A percentile compares a stretch with the other conserved stretches of the same genome.
These are phyloP conservation scores for Trametes maxima DNA, from an alignment of 768 basidiomycete species.

Conservation along the genomic window DNA sequence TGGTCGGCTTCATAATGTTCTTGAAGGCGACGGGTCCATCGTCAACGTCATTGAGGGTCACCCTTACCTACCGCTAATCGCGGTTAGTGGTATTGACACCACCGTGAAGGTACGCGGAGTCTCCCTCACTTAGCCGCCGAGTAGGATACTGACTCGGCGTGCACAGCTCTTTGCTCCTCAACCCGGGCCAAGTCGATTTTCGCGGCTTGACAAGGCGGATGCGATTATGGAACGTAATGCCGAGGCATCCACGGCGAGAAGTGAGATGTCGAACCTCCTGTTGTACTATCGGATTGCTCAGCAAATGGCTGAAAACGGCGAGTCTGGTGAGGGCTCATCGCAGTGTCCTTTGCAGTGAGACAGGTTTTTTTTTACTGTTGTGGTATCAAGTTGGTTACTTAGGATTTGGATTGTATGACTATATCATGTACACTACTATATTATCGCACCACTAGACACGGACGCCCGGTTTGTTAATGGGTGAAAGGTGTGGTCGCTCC, in stretches of 20 bases:
- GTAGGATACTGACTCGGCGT: background rate
- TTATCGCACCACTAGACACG: background rate
- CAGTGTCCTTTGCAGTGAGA: slow-evolving; percentile 25
- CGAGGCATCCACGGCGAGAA: slow-evolving; percentile 35
- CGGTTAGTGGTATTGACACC: slow-evolving; percentile 84
- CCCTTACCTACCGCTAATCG: slow-evolving; percentile 75
- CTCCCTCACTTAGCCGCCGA: background rate
- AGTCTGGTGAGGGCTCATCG: background rate
- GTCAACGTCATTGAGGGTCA: slow-evolving; percentile 90
- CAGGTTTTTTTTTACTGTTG: background rate
- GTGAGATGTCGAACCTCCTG: slow-evolving; percentile 35
- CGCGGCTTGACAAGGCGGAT: slow-evolving; percentile 53
- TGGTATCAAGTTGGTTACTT: background rate
- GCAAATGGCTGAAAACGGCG: slow-evolving; percentile 6
- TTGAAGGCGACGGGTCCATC: slow-evolving; percentile 79
- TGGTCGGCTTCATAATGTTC: slow-evolving; percentile 68
- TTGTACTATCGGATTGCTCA: slow-evolving; percentile 31
- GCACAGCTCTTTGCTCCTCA: slow-evolving; percentile 68
- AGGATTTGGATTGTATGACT: background rate
- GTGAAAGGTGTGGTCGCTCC: background rate
- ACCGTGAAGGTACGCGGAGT: slow-evolving; percentile 69
- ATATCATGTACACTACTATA: background rate
- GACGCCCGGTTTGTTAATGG: background rate
- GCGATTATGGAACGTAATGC: slow-evolving; percentile 60
- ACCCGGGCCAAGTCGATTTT: slow-evolving; percentile 49